Evolutionary conservation across 352 stramenopile genomes (phyloP).

Genomic region (Phytopythium montanum): DNA sequence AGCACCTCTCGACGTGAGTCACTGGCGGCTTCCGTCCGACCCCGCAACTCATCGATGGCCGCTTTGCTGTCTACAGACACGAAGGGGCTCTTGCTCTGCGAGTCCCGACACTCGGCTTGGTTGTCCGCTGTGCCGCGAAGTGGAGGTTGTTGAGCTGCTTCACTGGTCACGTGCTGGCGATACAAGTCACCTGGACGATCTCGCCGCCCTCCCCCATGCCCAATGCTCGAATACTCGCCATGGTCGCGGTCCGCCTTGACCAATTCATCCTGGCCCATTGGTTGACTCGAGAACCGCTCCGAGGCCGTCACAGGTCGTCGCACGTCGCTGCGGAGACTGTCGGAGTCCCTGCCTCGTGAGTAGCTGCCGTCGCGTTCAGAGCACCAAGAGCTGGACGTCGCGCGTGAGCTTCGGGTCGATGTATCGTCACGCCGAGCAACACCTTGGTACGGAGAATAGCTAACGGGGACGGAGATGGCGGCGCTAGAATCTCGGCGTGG

Average conservation of each 20-base stretch:
- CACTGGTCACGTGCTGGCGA: not conserved
- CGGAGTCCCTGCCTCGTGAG: not conserved
- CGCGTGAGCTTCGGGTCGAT: not conserved
- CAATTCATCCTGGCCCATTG: not conserved
- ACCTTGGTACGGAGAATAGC: not conserved
- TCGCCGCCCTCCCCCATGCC: not conserved
- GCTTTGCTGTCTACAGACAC: not conserved
- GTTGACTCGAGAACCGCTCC: not conserved
- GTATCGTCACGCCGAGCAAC: too few relatives aligned
- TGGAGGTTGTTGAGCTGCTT: not conserved
- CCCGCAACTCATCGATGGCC: not conserved
- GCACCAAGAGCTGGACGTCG: not conserved
- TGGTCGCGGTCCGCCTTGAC: not conserved
- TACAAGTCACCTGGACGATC: not conserved
- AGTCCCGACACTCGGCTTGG: not conserved
- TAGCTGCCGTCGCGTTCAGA: not conserved
- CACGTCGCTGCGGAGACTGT: not conserved
- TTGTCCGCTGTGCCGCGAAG: not conserved
- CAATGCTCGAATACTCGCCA: not conserved
- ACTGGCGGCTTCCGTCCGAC: not conserved
- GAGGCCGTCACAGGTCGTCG: not conserved
- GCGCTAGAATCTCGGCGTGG: not conserved
- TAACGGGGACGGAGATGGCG: not conserved
- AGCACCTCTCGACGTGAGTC: not conserved
- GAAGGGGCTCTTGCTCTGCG: not conserved